Conservation (phyloP, 352 stramenopile species). For the Pythium monospermum region DNA sequence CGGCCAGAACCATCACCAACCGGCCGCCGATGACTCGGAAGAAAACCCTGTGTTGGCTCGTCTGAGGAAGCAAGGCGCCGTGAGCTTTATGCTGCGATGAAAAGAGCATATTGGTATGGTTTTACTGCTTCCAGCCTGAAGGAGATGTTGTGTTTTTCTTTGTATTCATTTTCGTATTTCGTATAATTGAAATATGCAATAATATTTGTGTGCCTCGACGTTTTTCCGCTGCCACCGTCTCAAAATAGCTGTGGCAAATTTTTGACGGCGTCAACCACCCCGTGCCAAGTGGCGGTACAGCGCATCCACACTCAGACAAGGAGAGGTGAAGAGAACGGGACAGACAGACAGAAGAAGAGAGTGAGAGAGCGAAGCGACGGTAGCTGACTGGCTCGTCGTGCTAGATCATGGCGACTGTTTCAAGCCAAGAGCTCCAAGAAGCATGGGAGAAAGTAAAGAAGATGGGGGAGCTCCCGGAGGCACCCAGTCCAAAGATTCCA, state of each 20-base stretch:
- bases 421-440: constrained; percentile 57
- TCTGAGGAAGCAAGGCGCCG: constrained; percentile 73
- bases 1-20: constrained; percentile 12
- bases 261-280: too few relatives aligned
- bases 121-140: too few relatives aligned
- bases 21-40: constrained; percentile 25
- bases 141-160: too few relatives aligned
- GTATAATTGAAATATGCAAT: too few relatives aligned
- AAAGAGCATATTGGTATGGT: too few relatives aligned
- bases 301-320: too few relatives aligned
- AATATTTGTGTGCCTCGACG: too few relatives aligned
- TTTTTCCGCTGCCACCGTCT: neutral
- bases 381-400: neutral
- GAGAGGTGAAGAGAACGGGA: too few relatives aligned
- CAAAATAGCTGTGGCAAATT: constrained; percentile 19
- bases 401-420: constrained; percentile 43
- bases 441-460: constrained; percentile 69
- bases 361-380: neutral
- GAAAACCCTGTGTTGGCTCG: constrained; percentile 73
- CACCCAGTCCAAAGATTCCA: constrained; percentile 60
- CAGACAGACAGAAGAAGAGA: too few relatives aligned
- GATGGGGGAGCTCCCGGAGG: constrained; percentile 42
- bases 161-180: too few relatives aligned
- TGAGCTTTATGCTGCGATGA: constrained; percentile 82
- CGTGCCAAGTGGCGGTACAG: too few relatives aligned